Evolutionary conservation across 2,329 filamentous ascomycete genomes (phyloP).

Genomic region (Aureobasidium sp.): DNA sequence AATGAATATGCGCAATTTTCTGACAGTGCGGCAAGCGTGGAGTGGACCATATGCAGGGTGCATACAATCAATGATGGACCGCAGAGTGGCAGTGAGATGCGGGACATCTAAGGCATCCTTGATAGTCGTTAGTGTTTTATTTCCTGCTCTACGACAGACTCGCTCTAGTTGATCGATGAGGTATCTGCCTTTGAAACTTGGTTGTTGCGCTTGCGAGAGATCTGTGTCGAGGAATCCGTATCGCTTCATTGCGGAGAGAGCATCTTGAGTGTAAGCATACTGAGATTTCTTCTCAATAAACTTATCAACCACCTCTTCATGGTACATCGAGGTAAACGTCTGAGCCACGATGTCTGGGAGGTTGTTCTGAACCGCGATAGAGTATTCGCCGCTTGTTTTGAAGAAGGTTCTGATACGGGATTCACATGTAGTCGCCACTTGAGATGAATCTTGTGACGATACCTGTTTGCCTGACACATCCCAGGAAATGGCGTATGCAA

Average conservation of each 20-base stretch:
- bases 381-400: constrained; percentile 54
- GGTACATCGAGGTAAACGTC: constrained; percentile 63
- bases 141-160: constrained; percentile 64
- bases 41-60: constrained; percentile 77
- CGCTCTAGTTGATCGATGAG: constrained; percentile 67
- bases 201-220: constrained; percentile 74
- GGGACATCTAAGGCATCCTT: constrained; percentile 21
- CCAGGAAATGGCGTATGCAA: constrained; percentile 77
- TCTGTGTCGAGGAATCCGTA: constrained; percentile 57
- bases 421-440: constrained; percentile 44
- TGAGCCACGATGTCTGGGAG: constrained; percentile 70
- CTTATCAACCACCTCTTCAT: constrained; percentile 65
- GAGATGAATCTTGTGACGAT: not conserved
- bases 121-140: constrained; percentile 64
- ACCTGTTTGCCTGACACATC: constrained; percentile 45
- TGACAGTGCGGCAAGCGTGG: constrained; percentile 76
- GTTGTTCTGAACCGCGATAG: constrained; percentile 54
- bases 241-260: constrained; percentile 59
- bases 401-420: constrained; percentile 60
- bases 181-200: constrained; percentile 71
- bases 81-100: constrained; percentile 38
- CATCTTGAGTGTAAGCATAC: constrained; percentile 53
- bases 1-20: constrained; percentile 75
- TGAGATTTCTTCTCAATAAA: constrained; percentile 28
- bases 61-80: constrained; percentile 71